phyloP scores from a whole-genome alignment of 148 eudicot genomes.

The Dianthus caryophyllus region DNA sequence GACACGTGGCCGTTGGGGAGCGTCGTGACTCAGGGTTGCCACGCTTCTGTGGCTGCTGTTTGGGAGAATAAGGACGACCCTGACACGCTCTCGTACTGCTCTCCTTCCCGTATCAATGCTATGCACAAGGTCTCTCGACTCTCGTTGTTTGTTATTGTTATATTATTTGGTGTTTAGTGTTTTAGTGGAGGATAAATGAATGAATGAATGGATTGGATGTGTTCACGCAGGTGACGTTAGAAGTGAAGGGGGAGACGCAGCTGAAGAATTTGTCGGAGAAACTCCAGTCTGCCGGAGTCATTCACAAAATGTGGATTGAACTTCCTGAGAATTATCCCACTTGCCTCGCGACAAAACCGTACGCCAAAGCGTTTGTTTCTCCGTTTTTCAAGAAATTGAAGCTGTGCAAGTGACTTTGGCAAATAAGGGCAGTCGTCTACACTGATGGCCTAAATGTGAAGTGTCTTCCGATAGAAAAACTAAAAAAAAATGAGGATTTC shows the following conservation, averaged over 20 bases:
- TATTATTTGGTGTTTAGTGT: not conserved
- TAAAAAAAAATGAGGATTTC: no score
- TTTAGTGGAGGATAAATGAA: not conserved
- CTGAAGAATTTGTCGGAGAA: conserved; percentile 61
- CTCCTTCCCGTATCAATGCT: conserved; percentile 43
- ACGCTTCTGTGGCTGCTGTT: conserved; percentile 74
- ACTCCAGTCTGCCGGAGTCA: conserved; percentile 48
- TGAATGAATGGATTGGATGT: no score
- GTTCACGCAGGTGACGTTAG: conserved; percentile 88
- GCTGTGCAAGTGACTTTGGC: conserved; percentile 76
- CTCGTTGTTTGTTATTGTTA: not conserved
- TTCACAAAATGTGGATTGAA: conserved; percentile 82
- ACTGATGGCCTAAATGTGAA: no score
- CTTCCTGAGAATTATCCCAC: conserved; percentile 87
- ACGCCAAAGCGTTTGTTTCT: conserved; percentile 67
- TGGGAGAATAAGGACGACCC: conserved; percentile 74
- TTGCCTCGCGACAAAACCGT: conserved; percentile 81
- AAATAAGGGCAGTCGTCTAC: no score
- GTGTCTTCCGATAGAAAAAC: no score
- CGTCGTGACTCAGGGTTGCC: conserved; percentile 84
- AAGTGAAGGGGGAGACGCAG: conserved; percentile 85
- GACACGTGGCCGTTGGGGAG: conserved; percentile 83
- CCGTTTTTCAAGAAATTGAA: conserved; percentile 71
- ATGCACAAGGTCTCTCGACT: conserved; percentile 70
- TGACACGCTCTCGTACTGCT: conserved; percentile 50